phyloP scores from a whole-genome alignment of 768 basidiomycete genomes.

The Mycena rebaudengoi region DNA sequence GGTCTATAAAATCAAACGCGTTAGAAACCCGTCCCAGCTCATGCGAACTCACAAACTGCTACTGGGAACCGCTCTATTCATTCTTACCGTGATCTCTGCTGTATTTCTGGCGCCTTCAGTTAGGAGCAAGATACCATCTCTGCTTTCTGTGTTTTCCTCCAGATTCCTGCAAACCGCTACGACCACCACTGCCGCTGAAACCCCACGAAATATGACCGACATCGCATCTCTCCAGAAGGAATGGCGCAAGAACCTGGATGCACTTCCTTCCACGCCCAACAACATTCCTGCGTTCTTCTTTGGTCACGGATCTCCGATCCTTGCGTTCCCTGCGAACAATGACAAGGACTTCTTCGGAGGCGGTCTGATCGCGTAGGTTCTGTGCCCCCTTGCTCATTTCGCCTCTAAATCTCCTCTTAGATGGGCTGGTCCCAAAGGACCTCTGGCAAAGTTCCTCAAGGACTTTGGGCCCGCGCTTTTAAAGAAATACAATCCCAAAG shows the following conservation, averaged over 20 bases:
- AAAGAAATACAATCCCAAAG: conserved; percentile 78
- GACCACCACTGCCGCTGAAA: no score
- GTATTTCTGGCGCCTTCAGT: background rate
- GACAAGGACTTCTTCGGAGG: background rate
- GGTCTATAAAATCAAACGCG: no score
- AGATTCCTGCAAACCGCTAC: background rate
- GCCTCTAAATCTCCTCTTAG: conserved; percentile 26
- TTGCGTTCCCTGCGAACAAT: conserved; percentile 47
- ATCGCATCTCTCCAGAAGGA: conserved; percentile 47
- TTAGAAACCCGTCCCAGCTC: no score
- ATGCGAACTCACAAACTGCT: conserved; percentile 1
- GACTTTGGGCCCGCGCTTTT: conserved; percentile 72
- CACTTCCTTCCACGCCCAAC: conserved; percentile 62
- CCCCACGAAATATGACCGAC: conserved; percentile 17
- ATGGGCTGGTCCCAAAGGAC: conserved; percentile 56
- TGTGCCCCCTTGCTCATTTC: conserved; percentile 20
- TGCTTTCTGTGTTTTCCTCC: background rate
- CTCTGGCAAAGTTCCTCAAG: conserved; percentile 64
- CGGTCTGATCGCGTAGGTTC: conserved; percentile 32
- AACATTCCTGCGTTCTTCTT: conserved; percentile 83
- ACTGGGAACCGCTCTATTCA: background rate
- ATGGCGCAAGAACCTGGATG: conserved; percentile 63
- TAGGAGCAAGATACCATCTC: background rate
- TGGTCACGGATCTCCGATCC: conserved; percentile 70
- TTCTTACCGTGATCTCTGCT: background rate